phyloP scores from a whole-genome alignment of 495 filamentous ascomycete species.

The Echria macrotheca region DNA sequence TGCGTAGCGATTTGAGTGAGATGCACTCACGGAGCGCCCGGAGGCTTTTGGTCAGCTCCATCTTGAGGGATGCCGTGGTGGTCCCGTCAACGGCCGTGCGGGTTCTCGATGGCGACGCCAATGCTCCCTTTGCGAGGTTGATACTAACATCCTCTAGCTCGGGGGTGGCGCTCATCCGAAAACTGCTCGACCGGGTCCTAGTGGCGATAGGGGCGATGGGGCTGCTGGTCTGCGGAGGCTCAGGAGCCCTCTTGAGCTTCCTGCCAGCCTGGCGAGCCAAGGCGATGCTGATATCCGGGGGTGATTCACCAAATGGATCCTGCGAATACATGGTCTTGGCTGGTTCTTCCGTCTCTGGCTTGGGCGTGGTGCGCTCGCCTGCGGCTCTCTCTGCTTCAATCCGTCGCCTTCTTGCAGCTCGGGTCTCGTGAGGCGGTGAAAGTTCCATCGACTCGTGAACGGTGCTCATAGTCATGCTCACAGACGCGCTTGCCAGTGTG shows the following conservation, averaged over 20 bases:
- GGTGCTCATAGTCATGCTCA: too few species aligned
- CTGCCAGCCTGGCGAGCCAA: conserved; percentile 33
- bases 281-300: conserved; percentile 29
- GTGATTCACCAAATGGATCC: neutral
- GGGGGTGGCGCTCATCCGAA: conserved; percentile 16
- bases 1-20: conserved; percentile 57
- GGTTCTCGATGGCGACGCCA: conserved; percentile 22
- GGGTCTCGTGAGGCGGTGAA: too few species aligned
- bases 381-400: too few species aligned
- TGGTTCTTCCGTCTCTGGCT: too few species aligned
- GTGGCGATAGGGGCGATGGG: conserved; percentile 19
- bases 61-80: conserved; percentile 30
- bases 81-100: neutral
- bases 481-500: too few species aligned
- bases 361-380: too few species aligned
- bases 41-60: conserved; percentile 40
- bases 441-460: too few species aligned
- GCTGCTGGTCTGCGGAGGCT: conserved; percentile 15
- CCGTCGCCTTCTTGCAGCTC: too few species aligned
- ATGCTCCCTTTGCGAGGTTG: conserved; percentile 16
- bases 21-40: conserved; percentile 64
- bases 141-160: conserved; percentile 20
- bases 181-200: conserved; percentile 24
- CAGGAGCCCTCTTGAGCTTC: conserved; percentile 19
- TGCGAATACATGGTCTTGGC: too few species aligned